phyloP scores from a whole-genome alignment of 2,329 filamentous ascomycete species.

The Aspergillus aculeatinus region DNA sequence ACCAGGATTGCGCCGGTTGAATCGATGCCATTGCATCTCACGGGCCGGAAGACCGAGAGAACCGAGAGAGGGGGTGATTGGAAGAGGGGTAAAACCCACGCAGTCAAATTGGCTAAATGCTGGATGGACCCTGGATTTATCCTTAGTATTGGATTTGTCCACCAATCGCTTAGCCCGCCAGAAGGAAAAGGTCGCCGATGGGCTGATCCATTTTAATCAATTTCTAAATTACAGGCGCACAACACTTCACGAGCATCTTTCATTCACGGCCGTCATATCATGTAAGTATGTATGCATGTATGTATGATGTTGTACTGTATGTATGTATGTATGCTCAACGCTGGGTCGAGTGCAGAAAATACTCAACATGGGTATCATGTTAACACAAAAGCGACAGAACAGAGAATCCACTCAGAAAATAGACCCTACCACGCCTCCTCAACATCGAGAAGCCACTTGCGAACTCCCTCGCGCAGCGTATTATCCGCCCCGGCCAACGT shows the following conservation, averaged over 20 bases:
- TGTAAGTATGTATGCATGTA: slow-evolving; percentile 1
- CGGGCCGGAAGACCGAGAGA: too few species aligned
- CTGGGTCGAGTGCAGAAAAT: slow-evolving; percentile 15
- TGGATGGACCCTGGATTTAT: not conserved
- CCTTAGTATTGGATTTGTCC: not conserved
- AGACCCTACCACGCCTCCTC: slow-evolving; percentile 43
- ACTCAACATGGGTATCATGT: slow-evolving; percentile 27
- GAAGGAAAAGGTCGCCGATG: not conserved
- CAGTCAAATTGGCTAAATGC: not conserved
- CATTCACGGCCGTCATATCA: slow-evolving; percentile 11
- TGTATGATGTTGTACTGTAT: not conserved
- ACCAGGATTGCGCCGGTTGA: not conserved
- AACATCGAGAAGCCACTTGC: slow-evolving; percentile 55
- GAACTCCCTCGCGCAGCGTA: slow-evolving; percentile 56
- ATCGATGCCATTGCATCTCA: not conserved
- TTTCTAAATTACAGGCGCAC: too few species aligned
- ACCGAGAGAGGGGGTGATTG: too few species aligned
- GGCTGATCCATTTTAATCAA: not conserved
- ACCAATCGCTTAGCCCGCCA: not conserved
- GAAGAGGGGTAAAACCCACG: too few species aligned
- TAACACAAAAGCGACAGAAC: slow-evolving; percentile 4
- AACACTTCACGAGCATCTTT: too few species aligned
- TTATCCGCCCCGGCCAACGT: slow-evolving; percentile 45
- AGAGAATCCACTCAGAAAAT: not conserved
- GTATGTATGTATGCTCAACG: slow-evolving; percentile 10